phyloP scores from a whole-genome alignment of 2,329 filamentous ascomycete species.

The Kalmusia sp. region DNA sequence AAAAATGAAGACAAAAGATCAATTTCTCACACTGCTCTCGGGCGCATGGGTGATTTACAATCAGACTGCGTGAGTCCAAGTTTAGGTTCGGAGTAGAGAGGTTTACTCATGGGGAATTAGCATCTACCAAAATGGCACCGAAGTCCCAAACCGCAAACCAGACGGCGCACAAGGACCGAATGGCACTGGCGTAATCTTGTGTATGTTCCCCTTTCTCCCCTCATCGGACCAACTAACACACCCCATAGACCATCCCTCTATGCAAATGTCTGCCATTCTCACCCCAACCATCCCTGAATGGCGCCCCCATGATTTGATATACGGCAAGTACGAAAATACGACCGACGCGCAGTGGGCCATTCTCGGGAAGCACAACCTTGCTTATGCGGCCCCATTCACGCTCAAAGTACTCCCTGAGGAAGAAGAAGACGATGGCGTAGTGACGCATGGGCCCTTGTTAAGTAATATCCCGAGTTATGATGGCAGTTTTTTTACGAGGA shows the following conservation, averaged over 20 bases:
- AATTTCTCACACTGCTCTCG: not conserved
- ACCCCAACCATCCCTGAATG: not conserved
- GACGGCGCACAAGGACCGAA: conserved; percentile 2
- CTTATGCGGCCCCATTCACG: conserved; percentile 6
- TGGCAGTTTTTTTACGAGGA: conserved; percentile 3
- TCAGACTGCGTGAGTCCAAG: not conserved
- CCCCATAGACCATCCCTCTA: not conserved
- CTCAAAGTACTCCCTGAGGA: not conserved
- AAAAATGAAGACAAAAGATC: conserved; percentile 5
- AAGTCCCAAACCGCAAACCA: not conserved
- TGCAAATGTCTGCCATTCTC: conserved; percentile 10
- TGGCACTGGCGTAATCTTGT: conserved; percentile 1
- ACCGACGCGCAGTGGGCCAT: conserved; percentile 11
- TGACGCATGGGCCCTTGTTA: conserved; percentile 11
- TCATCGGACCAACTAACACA: not conserved
- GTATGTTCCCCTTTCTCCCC: not conserved
- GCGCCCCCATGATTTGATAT: not conserved
- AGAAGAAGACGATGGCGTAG: not conserved
- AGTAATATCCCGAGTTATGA: conserved; percentile 9
- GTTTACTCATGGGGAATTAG: too few relatives aligned
- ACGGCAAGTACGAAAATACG: conserved; percentile 3
- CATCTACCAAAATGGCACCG: conserved; percentile 1
- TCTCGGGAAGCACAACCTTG: conserved; percentile 14
- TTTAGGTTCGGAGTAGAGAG: too few relatives aligned
- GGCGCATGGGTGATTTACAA: conserved; percentile 4